Evolutionary conservation across 1,284 basidiomycete species (phyloP), one percentile per base, ranked within the genome.

Genomic region (Microbotryum violaceum): DNA sequence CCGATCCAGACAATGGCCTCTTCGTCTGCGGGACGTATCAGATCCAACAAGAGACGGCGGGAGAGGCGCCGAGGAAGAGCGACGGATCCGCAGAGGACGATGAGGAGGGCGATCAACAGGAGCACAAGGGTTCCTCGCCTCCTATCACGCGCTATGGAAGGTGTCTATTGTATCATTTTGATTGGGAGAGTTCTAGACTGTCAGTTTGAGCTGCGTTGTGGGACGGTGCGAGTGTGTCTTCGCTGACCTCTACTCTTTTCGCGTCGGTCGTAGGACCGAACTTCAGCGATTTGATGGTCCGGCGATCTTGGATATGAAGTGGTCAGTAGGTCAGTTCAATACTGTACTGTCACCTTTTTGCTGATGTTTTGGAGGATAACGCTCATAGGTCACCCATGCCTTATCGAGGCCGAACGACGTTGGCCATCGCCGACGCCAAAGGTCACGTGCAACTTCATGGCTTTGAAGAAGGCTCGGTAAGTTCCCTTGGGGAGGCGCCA

Each of bases 261-360:
- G 2, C 54, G 3, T 23, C 9, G 14, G 49, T 31, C 10, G 42
- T 65, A 91, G 89, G 61, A 74, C 77, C 9, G 80, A 85, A 70
- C 71, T 86, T 4, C 86, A 91, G 70, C 77, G 84, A 25, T 79
- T 90, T 48, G 80, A 86, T 59, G 78, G 88, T 16, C 85, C 90
- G 1, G 92, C 91, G 12, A 82, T 97, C 29, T 79, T 88, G n/a
- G 92, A 97, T 72, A 85, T 90, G 81, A 94, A 94, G 81, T 97
- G 92, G 92, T 89, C 68, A 53, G 75, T 61, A 31, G 1, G 31
- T 31, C 31, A 8, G 31, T 31, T 10, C 31, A 7, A 31, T 31
- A 31, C 31, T 31, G 31, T 31, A 31, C 31, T 31, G 7, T 31
- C 31, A 31, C 9, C 31, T 8, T 31, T 9, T 8, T 31, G 31